Evolutionary conservation across 768 basidiomycete species (phyloP), one percentile per base, ranked within the genome.

Genomic region (Mycena crocata): DNA sequence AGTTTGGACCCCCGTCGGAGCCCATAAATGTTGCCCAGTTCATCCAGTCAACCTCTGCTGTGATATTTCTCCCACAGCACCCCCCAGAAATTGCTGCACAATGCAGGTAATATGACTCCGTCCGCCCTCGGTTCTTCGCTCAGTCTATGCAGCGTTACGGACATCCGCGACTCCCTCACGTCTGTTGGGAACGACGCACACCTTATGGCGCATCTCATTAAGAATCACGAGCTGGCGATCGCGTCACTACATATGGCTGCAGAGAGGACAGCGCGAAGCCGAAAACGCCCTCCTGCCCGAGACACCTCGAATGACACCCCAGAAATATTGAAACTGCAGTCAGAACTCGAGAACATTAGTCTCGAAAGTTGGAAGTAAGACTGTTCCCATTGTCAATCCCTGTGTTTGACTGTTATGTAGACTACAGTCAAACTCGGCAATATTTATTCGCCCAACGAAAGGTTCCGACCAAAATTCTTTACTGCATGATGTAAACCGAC

Each of bases 391-490:
- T 2, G 30, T 23, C 46, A 42, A 57, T 34, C 28, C 50, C 64
- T 42, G 15, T 23, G 64, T 55, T 64, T 37, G 66, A 39, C 62
- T 64, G 30, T 32, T 21, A 26, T 45, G 34, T 66, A 92, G 90
- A 64, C 73, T 90, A 42, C 77, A 81, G 23, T 71, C 81, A 62
- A 86, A 87, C 61, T 81, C 91, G 14, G 85, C 85, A 0, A 76
- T 85, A 23, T 93, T 93, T 72, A 85, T 90, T 74, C 85, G 92
- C 32, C 79, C 87, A 3, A 81, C 90, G 30, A 90, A 85, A 71
- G 87, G 87, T 71, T 83, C 90, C 0, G 93, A 94, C 72, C 83
- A 86, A 55, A 94, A 93, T 72, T 83, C 84, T 9, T 77, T 91
- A 4, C 76, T 75, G 3, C 76, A 76, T 60, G 71, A 79, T 69